Conservation (phyloP, 2,329 filamentous ascomycete species). For the Akanthomyces lecanii region DNA sequence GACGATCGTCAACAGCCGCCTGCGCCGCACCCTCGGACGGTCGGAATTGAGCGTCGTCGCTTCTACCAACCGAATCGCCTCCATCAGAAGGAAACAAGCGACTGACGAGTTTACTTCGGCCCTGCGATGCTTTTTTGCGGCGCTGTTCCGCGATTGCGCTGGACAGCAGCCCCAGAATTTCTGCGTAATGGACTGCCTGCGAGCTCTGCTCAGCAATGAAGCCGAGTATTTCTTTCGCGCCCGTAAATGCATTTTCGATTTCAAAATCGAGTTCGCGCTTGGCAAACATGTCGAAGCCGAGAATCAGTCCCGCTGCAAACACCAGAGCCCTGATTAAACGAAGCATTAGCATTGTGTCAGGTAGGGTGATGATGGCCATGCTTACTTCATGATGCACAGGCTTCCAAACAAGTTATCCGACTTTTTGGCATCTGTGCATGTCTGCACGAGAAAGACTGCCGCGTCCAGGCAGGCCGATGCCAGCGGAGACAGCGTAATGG, state of each 20-base stretch:
- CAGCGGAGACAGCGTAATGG: constrained; percentile 32
- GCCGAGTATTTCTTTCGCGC: constrained; percentile 46
- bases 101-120: constrained; percentile 27
- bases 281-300: constrained; percentile 54
- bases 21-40: background rate
- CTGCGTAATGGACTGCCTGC: constrained; percentile 54
- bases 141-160: constrained; percentile 42
- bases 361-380: background rate
- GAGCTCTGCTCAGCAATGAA: constrained; percentile 46
- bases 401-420: constrained; percentile 45
- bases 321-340: constrained; percentile 41
- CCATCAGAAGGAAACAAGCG: constrained; percentile 24
- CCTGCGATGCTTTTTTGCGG: constrained; percentile 21
- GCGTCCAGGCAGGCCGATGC: constrained; percentile 53
- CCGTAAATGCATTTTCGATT: constrained; percentile 45
- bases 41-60: background rate
- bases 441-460: constrained; percentile 51
- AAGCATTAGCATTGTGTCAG: constrained; percentile 5
- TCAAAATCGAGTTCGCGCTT: constrained; percentile 41
- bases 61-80: background rate
- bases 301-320: constrained; percentile 53
- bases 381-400: constrained; percentile 57
- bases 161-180: constrained; percentile 47
- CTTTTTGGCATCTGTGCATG: constrained; percentile 45
- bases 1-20: background rate